phyloP scores from a whole-genome alignment of 140 eudicot genomes.

The Anethum foeniculum region DNA sequence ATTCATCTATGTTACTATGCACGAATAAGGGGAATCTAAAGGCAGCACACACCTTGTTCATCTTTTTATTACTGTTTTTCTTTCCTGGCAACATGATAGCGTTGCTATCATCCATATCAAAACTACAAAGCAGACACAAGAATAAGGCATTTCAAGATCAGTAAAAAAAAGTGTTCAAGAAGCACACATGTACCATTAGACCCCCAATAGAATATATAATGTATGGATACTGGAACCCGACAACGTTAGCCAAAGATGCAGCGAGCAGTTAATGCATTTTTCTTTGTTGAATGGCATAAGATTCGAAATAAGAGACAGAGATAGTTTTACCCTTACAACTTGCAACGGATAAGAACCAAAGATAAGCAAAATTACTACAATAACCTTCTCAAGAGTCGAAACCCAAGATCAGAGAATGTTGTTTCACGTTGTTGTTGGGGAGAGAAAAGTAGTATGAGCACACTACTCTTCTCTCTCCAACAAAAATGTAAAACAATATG shows the following conservation, averaged over 20 bases:
- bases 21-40: background rate
- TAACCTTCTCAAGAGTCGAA: background rate
- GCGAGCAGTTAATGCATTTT: background rate
- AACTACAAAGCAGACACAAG: constrained; percentile 17
- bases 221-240: background rate
- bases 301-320: too few relatives aligned
- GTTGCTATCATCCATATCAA: constrained; percentile 46
- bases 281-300: background rate
- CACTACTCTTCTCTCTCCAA: too few relatives aligned
- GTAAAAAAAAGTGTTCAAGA: background rate
- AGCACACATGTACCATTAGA: background rate
- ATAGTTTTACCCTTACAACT: background rate
- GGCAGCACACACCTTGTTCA: constrained; percentile 31
- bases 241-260: background rate
- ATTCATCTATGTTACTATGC: constrained; percentile 1
- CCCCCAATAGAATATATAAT: background rate
- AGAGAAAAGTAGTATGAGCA: too few relatives aligned
- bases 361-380: background rate
- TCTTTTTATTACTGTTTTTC: constrained; percentile 38
- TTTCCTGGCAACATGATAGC: constrained; percentile 39
- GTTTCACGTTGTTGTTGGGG: background rate
- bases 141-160: background rate
- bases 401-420: background rate
- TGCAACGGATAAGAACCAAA: background rate
- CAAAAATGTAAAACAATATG: background rate